A percentile compares a stretch with the other conserved stretches of the same genome.
Conservation (phyloP, 1,284 basidiomycete species). For the Moniliella sp. region DNA sequence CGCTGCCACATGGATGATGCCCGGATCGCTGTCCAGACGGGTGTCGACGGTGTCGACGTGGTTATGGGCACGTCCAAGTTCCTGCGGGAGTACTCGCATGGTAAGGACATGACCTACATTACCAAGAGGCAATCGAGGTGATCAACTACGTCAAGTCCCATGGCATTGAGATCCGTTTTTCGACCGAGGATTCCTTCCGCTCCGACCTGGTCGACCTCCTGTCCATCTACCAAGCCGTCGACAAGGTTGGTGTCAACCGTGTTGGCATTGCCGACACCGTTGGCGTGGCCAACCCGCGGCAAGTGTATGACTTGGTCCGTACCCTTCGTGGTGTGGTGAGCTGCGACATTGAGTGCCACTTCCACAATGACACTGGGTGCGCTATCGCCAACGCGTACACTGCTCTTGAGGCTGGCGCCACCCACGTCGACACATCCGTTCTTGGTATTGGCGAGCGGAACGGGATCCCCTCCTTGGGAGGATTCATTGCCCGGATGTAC, state of each 20-base stretch:
- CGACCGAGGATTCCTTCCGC: conserved; percentile 97
- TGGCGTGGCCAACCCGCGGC: conserved; percentile 90
- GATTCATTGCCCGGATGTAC: conserved; percentile 86
- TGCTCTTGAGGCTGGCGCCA: conserved; percentile 92
- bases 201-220: conserved; percentile 96
- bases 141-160: conserved; percentile 99
- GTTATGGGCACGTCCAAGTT: conserved; percentile 98
- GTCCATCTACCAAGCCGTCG: conserved; percentile 95
- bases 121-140: conserved; percentile 92
- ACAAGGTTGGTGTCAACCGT: conserved; percentile 97
- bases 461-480: conserved; percentile 92
- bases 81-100: conserved; percentile 96
- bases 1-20: conserved; percentile 99
- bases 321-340: conserved; percentile 65
- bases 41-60: conserved; percentile 90
- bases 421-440: conserved; percentile 67
- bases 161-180: conserved; percentile 98
- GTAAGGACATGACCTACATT: conserved; percentile 99
- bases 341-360: conserved; percentile 78
- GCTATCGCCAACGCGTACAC: conserved; percentile 97
- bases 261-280: conserved; percentile 99
- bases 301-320: conserved; percentile 93
- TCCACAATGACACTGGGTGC: conserved; percentile 85
- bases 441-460: conserved; percentile 98
- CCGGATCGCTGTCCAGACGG: conserved; percentile 89